Base-by-base conservation (phyloP, 306 rosid species). In the Acmispon strigosus region DNA sequence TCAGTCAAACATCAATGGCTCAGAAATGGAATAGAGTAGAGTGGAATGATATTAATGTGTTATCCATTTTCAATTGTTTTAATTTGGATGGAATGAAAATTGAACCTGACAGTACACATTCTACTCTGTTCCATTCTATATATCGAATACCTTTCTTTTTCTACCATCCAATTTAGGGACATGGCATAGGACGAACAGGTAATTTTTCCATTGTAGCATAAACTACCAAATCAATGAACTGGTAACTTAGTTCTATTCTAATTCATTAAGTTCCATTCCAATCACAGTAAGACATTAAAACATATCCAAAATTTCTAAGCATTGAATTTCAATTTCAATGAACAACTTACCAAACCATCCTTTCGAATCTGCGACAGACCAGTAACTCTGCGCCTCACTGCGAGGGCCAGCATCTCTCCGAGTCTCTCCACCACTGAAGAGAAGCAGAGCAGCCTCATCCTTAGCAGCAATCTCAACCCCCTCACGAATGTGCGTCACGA, bases 401-500 rank as follows among this genome's bases (percentile, higher is more conserved):
- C 97, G 84, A 36, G 98, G 98, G 7, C 99, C 97, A 0, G 99
- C 99, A 14, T 80, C 87, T 76, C 82, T 87, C 60, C 95, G 70
- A 22, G 98, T 94, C 86, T 90, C 98, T n/a, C 97, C 97, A 7
- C 98, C 98, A 51, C 98, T 94, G 71, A 94, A 94, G 62, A 94
- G 72, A 41, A 94, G 89, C 83, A 94, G 60, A 76, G 91, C 88
- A 32, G 34, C 43, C 37, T 84, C 80, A 60, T 94, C 99, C 72
- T 52, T 72, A 4, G 90, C 91, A 0, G 84, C 78, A 42, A 84
- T 71, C 18, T 84, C 86, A 78, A 87, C 15, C 19, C 97, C 97
- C 62, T 82, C 85, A 39, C 80, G 59, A 64, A 90, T 86, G 69
- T 94, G 97, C 2, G 85, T 82, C 66, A 94, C 32, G 44, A 94